A percentile compares a stretch with the other conserved stretches of the same genome.
phyloP scores from a whole-genome alignment of 495 filamentous ascomycete genomes.

The Cercophora sp. region DNA sequence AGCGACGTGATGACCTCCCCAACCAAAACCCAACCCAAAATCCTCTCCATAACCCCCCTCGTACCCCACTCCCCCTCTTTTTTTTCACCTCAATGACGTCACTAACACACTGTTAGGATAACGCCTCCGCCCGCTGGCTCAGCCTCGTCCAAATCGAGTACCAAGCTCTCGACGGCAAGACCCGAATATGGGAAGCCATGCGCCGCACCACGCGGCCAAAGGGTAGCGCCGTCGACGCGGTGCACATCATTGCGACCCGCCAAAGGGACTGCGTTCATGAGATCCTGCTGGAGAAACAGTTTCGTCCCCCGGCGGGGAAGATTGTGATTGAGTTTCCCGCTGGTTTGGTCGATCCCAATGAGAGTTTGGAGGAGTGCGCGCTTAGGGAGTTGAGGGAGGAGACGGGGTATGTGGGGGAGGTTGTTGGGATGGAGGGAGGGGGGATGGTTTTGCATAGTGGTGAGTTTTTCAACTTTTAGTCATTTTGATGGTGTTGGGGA shows the following conservation, averaged over 20 bases:
- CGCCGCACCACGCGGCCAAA: conserved; percentile 60
- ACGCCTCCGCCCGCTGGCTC: too few species aligned
- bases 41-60: too few species aligned
- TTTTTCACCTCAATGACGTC: too few species aligned
- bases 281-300: conserved; percentile 71
- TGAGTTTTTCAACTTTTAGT: conserved; percentile 29
- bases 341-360: conserved; percentile 68
- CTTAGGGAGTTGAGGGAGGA: conserved; percentile 75
- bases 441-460: conserved; percentile 55
- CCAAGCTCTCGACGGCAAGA: conserved; percentile 55
- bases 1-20: too few species aligned
- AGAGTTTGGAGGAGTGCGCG: conserved; percentile 65
- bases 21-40: too few species aligned
- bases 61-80: too few species aligned
- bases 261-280: conserved; percentile 30
- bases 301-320: conserved; percentile 68
- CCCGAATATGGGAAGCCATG: conserved; percentile 67
- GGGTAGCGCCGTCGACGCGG: conserved; percentile 64
- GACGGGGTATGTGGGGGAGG: conserved; percentile 71
- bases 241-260: conserved; percentile 72
- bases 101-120: too few species aligned
- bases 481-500: neutral
- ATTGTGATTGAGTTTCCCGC: conserved; percentile 71
- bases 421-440: conserved; percentile 19
- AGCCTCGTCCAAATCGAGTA: too few species aligned